Conservation (phyloP, 176 grass and related monocot genomes). For the Triticum monococcum region DNA sequence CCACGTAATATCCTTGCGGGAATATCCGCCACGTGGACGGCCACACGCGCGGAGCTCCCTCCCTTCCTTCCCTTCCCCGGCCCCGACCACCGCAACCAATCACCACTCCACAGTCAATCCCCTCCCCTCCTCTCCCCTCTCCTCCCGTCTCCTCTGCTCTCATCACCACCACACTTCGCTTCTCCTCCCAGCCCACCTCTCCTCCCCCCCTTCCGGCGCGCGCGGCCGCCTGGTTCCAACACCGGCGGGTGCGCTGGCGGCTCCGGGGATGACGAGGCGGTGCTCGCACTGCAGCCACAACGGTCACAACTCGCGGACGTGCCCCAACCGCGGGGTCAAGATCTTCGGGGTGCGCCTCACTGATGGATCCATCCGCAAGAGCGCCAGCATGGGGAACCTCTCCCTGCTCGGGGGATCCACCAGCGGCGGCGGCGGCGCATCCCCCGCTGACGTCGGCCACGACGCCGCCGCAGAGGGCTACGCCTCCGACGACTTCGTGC, state of each 20-base stretch:
- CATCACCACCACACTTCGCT: constrained; percentile 21
- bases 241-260: neutral
- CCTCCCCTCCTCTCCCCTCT: neutral
- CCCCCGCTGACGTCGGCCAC: constrained; percentile 60
- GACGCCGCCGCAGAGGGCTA: constrained; percentile 65
- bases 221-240: neutral
- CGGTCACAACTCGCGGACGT: constrained; percentile 96
- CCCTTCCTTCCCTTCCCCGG: neutral
- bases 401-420: constrained; percentile 86
- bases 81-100: constrained; percentile 46
- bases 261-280: constrained; percentile 73
- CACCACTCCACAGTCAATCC: constrained; percentile 39
- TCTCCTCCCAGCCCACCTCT: constrained; percentile 8
- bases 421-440: constrained; percentile 69
- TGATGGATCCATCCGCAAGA: constrained; percentile 94
- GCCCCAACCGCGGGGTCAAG: constrained; percentile 92
- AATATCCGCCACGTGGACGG: constrained; percentile 88
- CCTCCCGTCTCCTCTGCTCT: neutral
- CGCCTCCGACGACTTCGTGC: constrained; percentile 92
- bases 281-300: constrained; percentile 99
- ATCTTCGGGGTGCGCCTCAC: constrained; percentile 93
- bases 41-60: constrained; percentile 5
- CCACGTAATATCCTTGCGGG: constrained; percentile 41
- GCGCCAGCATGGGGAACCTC: constrained; percentile 95
- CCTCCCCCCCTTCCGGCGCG: neutral